Evolutionary conservation across 1,284 basidiomycete species (phyloP), one percentile per base, ranked within the genome.

Genomic region (Volvariella volvacea): DNA sequence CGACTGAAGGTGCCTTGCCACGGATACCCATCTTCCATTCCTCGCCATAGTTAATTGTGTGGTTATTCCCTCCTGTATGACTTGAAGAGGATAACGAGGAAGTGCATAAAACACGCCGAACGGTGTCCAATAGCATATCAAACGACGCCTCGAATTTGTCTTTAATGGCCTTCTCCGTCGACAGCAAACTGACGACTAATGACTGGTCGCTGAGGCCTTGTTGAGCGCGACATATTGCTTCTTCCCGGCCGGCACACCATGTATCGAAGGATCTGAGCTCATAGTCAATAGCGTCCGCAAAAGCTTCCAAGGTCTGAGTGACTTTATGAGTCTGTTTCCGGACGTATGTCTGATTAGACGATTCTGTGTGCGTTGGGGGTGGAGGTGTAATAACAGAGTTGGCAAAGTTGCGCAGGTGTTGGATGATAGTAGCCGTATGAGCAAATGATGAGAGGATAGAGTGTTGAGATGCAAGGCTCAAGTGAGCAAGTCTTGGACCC

Each of bases 251-350:
- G 0, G 88, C 78, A 50, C 87, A 83, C 88, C 88, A 92, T 2
- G 52, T 53, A 46, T 86, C 75, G 46, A 90, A 78, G 0, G 52
- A 50, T 14, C 68, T 68, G 2, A 91, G 60, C 44, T 85, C 74
- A 6, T 60, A 49, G 39, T 81, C 78, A 37, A 90, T 64, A 0
- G 85, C 85, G 47, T 88, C 87, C 0, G 83, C 78, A 56, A 91
- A 91, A 0, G 91, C 90, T 56, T 92, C 86, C 10, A 83, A 63
- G 0, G 88, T 91, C 33, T 75, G 76, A 1, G 78, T 80, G 9
- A 63, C 56, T 19, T 36, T 36, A 8, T 36, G 34, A 6, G n/a
- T 6, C 8, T 36, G 34, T 41, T 12, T 40, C 39, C 7, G 43
- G 14, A 15, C 25, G 31, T 31, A 31, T 44, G 47, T 44, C 45